Evolutionary conservation across 495 filamentous ascomycete species (phyloP).

Genomic region (Daldinia concentrica): DNA sequence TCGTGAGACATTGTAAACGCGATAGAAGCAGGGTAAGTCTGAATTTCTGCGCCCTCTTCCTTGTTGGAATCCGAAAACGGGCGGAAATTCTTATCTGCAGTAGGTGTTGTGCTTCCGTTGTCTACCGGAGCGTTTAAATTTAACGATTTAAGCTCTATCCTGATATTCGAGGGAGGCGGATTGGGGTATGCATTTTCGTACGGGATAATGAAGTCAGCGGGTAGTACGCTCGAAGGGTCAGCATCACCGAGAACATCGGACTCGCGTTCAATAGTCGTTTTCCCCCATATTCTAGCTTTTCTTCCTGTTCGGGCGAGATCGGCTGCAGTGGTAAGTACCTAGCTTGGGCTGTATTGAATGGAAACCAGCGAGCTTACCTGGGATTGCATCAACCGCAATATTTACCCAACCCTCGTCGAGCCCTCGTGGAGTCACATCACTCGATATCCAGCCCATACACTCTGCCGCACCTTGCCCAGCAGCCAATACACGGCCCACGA

Average conservation of each 20-base stretch:
- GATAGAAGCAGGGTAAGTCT: constrained; percentile 60
- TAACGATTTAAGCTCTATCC: constrained; percentile 56
- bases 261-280: constrained; percentile 57
- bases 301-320: constrained; percentile 53
- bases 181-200: constrained; percentile 60
- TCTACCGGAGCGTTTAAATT: constrained; percentile 49
- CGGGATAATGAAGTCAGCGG: constrained; percentile 67
- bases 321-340: constrained; percentile 41
- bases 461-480: constrained; percentile 70
- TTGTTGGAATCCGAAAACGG: constrained; percentile 49
- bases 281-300: constrained; percentile 60
- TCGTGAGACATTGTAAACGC: constrained; percentile 60
- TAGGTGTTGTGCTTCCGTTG: constrained; percentile 50
- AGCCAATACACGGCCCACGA: constrained; percentile 79
- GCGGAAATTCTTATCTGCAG: constrained; percentile 46
- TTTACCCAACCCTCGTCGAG: constrained; percentile 72
- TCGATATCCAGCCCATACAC: constrained; percentile 82
- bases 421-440: constrained; percentile 61
- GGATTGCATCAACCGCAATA: constrained; percentile 61
- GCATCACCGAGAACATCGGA: constrained; percentile 63
- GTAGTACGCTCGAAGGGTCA: constrained; percentile 57
- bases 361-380: constrained; percentile 47
- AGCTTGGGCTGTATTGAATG: neutral
- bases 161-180: constrained; percentile 48
- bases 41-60: constrained; percentile 49